Percentiles rank a stretch among this genome's conserved stretches.
phyloP scores from a whole-genome alignment of 1,139 yeast genomes.

The Kurtzmaniella quercitrusa region DNA sequence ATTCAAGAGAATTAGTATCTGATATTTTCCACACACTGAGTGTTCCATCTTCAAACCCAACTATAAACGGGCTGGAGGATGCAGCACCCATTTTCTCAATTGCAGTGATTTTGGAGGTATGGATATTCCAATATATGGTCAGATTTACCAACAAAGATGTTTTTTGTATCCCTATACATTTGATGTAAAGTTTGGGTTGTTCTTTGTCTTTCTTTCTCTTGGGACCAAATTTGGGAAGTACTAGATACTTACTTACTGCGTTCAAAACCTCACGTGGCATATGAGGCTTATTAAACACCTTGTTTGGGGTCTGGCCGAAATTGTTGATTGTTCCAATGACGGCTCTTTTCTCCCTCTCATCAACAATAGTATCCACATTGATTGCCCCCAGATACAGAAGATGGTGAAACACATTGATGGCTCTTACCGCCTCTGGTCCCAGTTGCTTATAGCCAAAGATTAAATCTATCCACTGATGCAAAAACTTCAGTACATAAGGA shows the following conservation, averaged over 20 bases:
- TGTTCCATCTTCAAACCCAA: conserved; percentile 54
- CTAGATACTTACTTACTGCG: conserved; percentile 31
- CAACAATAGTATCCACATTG: conserved; percentile 65
- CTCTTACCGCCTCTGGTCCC: conserved; percentile 60
- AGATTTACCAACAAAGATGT: conserved; percentile 38
- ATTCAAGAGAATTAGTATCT: conserved; percentile 24
- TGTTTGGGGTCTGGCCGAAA: conserved; percentile 85
- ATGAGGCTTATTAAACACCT: conserved; percentile 64
- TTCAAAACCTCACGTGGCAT: conserved; percentile 42
- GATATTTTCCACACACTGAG: conserved; percentile 48
- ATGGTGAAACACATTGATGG: conserved; percentile 75
- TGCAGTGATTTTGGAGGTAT: conserved; percentile 29
- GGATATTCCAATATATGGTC: conserved; percentile 38
- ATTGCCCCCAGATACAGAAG: conserved; percentile 81
- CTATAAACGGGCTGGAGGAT: conserved; percentile 18
- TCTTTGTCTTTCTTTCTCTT: conserved; percentile 8
- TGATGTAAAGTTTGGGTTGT: conserved; percentile 18
- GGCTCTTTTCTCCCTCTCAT: conserved; percentile 69
- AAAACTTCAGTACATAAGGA: conserved; percentile 66
- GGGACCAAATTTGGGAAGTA: conserved; percentile 14
- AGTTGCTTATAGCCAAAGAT: conserved; percentile 76
- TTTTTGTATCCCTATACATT: neutral
- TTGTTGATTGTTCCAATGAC: conserved; percentile 80
- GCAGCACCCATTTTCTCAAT: conserved; percentile 35
- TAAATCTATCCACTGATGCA: conserved; percentile 81